Conservation (phyloP, 768 basidiomycete species). For the Mycena kentingensis region DNA sequence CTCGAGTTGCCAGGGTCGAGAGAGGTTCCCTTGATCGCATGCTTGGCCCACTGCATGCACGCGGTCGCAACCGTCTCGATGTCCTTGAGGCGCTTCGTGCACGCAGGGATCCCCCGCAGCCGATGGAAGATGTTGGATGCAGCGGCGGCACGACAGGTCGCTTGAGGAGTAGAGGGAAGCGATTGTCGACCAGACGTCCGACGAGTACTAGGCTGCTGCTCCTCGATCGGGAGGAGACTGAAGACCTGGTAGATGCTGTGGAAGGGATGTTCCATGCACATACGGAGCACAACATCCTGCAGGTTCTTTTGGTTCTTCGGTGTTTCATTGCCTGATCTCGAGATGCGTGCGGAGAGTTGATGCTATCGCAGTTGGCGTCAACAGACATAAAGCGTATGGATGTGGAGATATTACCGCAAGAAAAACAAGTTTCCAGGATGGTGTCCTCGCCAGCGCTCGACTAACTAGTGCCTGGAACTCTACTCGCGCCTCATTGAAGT, state of each 20-base stretch:
- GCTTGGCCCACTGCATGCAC: constrained; percentile 74
- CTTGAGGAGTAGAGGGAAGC: constrained; percentile 46
- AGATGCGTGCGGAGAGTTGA: constrained; percentile 90
- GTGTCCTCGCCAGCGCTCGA: constrained; percentile 57
- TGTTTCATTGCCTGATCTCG: constrained; percentile 38
- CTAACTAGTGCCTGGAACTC: constrained; percentile 44
- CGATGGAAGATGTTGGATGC: constrained; percentile 63
- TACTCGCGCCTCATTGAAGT: constrained; percentile 63
- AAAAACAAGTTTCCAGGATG: constrained; percentile 88
- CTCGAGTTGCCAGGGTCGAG: constrained; percentile 22
- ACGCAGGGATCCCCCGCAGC: constrained; percentile 43
- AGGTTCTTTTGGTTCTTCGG: constrained; percentile 58
- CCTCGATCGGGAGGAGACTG: constrained; percentile 54
- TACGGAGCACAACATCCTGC: constrained; percentile 63
- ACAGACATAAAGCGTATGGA: not conserved
- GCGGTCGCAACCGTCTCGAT: constrained; percentile 65
- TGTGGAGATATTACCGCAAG: constrained; percentile 51
- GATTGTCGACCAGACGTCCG: constrained; percentile 52
- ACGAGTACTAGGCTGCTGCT: constrained; percentile 6
- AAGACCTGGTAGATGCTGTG: constrained; percentile 91
- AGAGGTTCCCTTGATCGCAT: constrained; percentile 43
- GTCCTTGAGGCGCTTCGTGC: constrained; percentile 44
- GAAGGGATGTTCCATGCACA: constrained; percentile 91
- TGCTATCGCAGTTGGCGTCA: constrained; percentile 43
- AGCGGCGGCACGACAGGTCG: constrained; percentile 51